Base-by-base conservation (phyloP, 805 yeast species). In the Candida pseudoglaebosa region DNA sequence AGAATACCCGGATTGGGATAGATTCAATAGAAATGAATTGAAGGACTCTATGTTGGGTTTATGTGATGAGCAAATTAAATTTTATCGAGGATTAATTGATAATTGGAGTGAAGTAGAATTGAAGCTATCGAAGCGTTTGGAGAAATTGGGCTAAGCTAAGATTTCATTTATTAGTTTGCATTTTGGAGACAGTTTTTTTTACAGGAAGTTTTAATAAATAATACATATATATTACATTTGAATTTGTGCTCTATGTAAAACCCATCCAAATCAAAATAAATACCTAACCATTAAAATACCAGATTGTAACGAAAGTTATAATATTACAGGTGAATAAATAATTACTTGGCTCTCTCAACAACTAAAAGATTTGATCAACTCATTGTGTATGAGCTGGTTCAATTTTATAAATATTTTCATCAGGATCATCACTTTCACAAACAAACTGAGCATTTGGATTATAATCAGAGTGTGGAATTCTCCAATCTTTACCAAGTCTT, bases 21-120 rank as follows among this genome's bases (percentile, higher is more conserved):
- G 70, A 17, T 84, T 87, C 45, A 89, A 89, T 60, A 77, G 86
- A 21, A 69, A 72, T 26, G 97, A 91, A 61, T 70, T 90, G 57
- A 81, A 82, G 53, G 70, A 73, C 21, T 75, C 95, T 1, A 71
- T 91, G 62, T 66, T 78, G 6, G 73, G 75, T n/a, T 67, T 91
- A 41, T 84, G 95, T 36, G 84, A 84, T 47, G 78, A 78, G 44
- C 84, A 91, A 59, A 78, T 86, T 39, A 71, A 74, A 19, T 88
- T 85, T 53, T 91, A 84, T 60, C 71, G 75, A 43, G 75, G 74
- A 18, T 67, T 87, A 55, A 75, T 84, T 37, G 75, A 75, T 16
- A 80, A 80, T 42, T 88, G 95, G 95, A 72, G 75, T 22, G 73
- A 68, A 24, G 77, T 77, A 7, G 85, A 62, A 67, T 22, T 38